A percentile compares a stretch with the other conserved stretches of the same genome.
phyloP scores from a whole-genome alignment of 345 rosid species.

The Euphorbia lathyris region DNA sequence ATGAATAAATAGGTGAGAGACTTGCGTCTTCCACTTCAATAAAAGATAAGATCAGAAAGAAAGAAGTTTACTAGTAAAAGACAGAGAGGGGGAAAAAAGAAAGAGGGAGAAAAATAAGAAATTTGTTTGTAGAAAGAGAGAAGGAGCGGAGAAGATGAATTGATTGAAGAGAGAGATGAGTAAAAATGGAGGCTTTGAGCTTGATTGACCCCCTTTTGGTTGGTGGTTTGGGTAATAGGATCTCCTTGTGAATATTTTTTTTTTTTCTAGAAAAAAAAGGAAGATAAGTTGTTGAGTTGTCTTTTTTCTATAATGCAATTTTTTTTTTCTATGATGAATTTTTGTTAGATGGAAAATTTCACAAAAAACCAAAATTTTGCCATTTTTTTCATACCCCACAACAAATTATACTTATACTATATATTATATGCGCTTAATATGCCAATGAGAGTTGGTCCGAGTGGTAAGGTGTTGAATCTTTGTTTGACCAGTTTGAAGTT shows the following conservation, averaged over 20 bases:
- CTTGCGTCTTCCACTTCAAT: background rate
- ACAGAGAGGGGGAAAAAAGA: background rate
- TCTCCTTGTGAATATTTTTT: background rate
- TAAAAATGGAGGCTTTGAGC: background rate
- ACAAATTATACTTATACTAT: background rate
- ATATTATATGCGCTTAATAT: too few species aligned
- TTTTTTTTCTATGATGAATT: background rate
- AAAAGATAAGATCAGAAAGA: background rate
- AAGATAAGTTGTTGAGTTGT: slow-evolving; percentile 1
- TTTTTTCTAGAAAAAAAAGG: background rate
- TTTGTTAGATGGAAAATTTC: background rate
- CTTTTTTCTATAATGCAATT: background rate
- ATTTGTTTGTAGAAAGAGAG: background rate
- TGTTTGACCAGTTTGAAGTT: too few species aligned
- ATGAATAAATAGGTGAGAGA: background rate
- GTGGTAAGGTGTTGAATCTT: too few species aligned
- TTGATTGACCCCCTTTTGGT: background rate
- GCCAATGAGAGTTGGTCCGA: too few species aligned
- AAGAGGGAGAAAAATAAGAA: background rate
- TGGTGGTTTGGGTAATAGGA: background rate
- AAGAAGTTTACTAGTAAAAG: background rate
- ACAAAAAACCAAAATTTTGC: background rate
- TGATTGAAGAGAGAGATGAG: background rate
- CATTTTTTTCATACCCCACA: background rate
- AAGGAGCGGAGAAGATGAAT: background rate